Evolutionary conservation across 2,329 filamentous ascomycete species (phyloP).

Genomic region (Pezicula carpinea): DNA sequence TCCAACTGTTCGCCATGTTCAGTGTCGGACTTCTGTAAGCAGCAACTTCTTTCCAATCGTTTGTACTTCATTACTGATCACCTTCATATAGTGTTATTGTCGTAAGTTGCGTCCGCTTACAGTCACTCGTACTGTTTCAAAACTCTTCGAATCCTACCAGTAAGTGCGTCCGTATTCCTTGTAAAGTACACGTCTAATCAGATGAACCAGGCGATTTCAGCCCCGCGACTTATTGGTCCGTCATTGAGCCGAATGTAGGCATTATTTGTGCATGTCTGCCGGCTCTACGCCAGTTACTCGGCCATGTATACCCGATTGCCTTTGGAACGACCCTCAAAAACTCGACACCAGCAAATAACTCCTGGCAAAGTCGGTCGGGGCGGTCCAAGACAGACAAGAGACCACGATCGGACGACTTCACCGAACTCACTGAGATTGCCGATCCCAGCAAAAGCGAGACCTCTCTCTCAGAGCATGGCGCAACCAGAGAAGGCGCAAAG

Average conservation of each 20-base stretch:
- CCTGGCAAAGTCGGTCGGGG: too few species aligned
- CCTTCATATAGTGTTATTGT: conserved; percentile 5
- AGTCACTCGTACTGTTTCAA: conserved; percentile 5
- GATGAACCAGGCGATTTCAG: too few species aligned
- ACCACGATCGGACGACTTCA: too few species aligned
- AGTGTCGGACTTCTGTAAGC: conserved; percentile 36
- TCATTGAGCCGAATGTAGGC: conserved; percentile 6
- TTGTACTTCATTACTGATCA: not conserved
- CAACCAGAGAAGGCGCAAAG: too few species aligned
- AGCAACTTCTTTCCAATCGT: not conserved
- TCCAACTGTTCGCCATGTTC: conserved; percentile 44
- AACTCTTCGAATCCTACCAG: conserved; percentile 9
- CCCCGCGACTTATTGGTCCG: too few species aligned
- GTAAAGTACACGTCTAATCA: conserved; percentile 4
- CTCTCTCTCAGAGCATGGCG: too few species aligned
- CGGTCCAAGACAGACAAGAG: too few species aligned
- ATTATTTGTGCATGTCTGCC: conserved; percentile 12
- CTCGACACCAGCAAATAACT: too few species aligned
- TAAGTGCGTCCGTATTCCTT: not conserved
- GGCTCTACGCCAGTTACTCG: conserved; percentile 4
- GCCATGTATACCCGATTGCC: not conserved
- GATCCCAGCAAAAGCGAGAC: too few species aligned
- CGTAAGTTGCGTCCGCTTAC: conserved; percentile 7
- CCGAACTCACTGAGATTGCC: too few species aligned
- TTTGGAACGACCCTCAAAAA: too few species aligned